Evolutionary conservation across 257 asterid species (phyloP).

Genomic region (Primulina huaijiensis): DNA sequence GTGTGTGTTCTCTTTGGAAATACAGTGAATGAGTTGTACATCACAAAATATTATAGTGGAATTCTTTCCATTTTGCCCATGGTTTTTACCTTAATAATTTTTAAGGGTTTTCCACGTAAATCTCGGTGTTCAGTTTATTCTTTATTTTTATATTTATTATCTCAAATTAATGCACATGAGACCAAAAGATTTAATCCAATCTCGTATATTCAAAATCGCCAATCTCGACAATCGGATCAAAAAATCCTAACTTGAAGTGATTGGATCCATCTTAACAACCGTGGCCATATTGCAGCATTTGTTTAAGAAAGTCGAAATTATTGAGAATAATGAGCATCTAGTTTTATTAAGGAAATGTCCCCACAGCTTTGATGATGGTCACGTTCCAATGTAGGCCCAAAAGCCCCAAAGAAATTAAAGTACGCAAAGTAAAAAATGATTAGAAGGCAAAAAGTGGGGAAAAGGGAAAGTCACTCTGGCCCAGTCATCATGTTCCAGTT

Average conservation of each 20-base stretch:
- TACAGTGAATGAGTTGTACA: too few relatives aligned
- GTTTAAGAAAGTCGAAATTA: background rate
- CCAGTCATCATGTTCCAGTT: slow-evolving; percentile 36
- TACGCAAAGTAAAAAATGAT: slow-evolving; percentile 32
- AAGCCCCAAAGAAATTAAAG: slow-evolving; percentile 34
- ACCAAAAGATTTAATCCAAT: background rate
- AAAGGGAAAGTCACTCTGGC: slow-evolving; percentile 26
- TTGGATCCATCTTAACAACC: background rate
- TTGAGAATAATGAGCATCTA: slow-evolving; percentile 3
- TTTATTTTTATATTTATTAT: too few relatives aligned
- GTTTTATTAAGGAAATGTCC: slow-evolving; percentile 20
- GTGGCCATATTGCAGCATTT: background rate
- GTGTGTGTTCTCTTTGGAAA: too few relatives aligned
- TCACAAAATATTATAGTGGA: too few relatives aligned
- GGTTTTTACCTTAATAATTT: too few relatives aligned
- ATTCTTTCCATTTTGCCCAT: too few relatives aligned
- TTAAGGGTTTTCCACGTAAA: too few relatives aligned
- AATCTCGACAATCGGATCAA: too few relatives aligned
- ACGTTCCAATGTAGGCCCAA: slow-evolving; percentile 43
- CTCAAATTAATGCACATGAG: too few relatives aligned
- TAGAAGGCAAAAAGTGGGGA: slow-evolving; percentile 25
- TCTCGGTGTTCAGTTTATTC: too few relatives aligned
- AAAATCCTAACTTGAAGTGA: too few relatives aligned
- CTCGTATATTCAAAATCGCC: too few relatives aligned
- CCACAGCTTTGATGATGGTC: slow-evolving; percentile 49